Conservation (phyloP, 306 rosid genomes). For the Boehmeria nivea region DNA sequence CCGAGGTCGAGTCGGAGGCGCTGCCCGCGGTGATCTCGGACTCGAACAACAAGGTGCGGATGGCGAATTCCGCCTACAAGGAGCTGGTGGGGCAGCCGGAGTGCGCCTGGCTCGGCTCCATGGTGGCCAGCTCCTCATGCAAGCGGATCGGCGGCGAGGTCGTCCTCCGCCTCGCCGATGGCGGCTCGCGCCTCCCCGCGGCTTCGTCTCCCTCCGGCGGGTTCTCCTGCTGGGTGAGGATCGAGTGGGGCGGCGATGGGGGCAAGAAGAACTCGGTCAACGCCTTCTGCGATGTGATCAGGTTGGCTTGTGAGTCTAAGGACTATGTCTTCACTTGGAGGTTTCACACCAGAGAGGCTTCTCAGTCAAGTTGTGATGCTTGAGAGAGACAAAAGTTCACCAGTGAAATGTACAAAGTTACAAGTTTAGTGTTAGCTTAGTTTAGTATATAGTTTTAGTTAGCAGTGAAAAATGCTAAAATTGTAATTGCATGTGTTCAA, state of each 20-base stretch:
- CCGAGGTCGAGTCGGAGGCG: constrained; percentile 56
- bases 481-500: constrained; percentile 10
- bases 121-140: constrained; percentile 34
- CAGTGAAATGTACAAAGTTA: neutral
- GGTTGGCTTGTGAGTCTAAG: constrained; percentile 56
- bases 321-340: constrained; percentile 81
- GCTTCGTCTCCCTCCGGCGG: constrained; percentile 53
- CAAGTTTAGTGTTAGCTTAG: constrained; percentile 6
- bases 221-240: constrained; percentile 88
- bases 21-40: constrained; percentile 76
- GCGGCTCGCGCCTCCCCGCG: constrained; percentile 35
- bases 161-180: constrained; percentile 34
- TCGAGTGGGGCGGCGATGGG: constrained; percentile 70
- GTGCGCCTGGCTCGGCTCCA: constrained; percentile 73
- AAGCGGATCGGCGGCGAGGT: constrained; percentile 85
- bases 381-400: neutral
- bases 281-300: constrained; percentile 72
- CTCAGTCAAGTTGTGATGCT: constrained; percentile 45
- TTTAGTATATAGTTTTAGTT: neutral
- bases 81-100: constrained; percentile 91
- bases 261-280: constrained; percentile 36
- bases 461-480: too few relatives aligned
- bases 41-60: constrained; percentile 64
- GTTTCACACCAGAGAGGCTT: constrained; percentile 60
- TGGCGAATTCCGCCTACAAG: constrained; percentile 81